A percentile compares a stretch with the other conserved stretches of the same genome.
These are phyloP conservation scores for Neonothopanus nambi DNA, from an alignment of 1,284 basidiomycete species.

Conservation along the genomic window DNA sequence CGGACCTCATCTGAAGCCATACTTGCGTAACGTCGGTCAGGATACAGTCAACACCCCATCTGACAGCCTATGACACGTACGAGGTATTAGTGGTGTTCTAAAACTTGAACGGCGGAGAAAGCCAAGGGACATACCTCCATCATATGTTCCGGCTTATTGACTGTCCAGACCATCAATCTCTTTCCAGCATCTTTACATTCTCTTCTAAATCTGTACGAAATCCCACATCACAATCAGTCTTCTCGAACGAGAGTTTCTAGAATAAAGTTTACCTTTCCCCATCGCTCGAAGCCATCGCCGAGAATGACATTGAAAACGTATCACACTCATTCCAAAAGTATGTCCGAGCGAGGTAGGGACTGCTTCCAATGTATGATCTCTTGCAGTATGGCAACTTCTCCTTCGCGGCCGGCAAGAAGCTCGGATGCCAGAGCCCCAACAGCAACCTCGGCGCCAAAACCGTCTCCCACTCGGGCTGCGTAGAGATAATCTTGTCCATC, in stretches of 20 bases:
- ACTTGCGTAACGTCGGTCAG: constrained; percentile 84
- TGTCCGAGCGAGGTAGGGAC: constrained; percentile 65
- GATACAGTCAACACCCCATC: constrained; percentile 90
- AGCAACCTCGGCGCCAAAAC: constrained; percentile 86
- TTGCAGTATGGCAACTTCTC: constrained; percentile 78
- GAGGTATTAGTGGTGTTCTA: background rate
- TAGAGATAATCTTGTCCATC: constrained; percentile 76
- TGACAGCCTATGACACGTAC: constrained; percentile 60
- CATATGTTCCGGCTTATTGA: constrained; percentile 91
- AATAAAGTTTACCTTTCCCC: constrained; percentile 53
- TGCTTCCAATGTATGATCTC: constrained; percentile 85
- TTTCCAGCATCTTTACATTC: constrained; percentile 85
- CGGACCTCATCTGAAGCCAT: constrained; percentile 74
- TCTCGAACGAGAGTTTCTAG: background rate
- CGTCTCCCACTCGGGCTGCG: constrained; percentile 77
- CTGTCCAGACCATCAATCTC: constrained; percentile 94
- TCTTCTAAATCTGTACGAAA: constrained; percentile 61
- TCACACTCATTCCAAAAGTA: constrained; percentile 93
- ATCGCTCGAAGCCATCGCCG: constrained; percentile 70
- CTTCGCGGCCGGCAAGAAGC: constrained; percentile 81
- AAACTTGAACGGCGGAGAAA: constrained; percentile 11
- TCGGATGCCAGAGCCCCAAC: constrained; percentile 91
- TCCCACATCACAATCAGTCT: background rate
- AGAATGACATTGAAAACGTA: constrained; percentile 88
- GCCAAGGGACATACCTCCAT: constrained; percentile 63